These are phyloP conservation scores for Trichoderma koningiopsis DNA, from an alignment of 2,329 filamentous ascomycete genomes.

Conservation along the genomic window DNA sequence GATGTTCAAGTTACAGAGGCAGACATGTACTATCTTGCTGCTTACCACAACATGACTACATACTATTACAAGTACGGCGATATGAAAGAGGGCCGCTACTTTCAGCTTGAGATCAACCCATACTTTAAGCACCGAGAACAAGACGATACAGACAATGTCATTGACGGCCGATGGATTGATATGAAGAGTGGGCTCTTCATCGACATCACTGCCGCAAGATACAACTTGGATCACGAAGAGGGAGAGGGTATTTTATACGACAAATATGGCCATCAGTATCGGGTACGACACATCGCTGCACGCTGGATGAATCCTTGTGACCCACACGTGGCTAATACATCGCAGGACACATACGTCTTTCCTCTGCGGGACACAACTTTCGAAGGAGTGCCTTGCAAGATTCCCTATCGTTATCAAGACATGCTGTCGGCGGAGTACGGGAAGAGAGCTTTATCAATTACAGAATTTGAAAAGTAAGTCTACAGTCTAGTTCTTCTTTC, in stretches of 20 bases:
- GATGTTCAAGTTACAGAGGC: slow-evolving; percentile 72
- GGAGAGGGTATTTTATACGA: slow-evolving; percentile 51
- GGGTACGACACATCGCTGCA: slow-evolving; percentile 37
- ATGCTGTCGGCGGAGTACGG: slow-evolving; percentile 62
- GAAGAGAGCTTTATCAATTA: slow-evolving; percentile 52
- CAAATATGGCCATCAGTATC: slow-evolving; percentile 55
- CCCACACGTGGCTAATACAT: not conserved
- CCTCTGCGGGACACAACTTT: slow-evolving; percentile 70
- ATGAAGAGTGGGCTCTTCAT: slow-evolving; percentile 51
- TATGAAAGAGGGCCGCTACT: slow-evolving; percentile 45
- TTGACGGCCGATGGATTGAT: slow-evolving; percentile 55
- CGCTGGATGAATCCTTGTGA: not conserved
- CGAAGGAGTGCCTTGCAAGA: slow-evolving; percentile 66
- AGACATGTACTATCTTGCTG: slow-evolving; percentile 66
- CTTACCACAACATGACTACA: slow-evolving; percentile 64
- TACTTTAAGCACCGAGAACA: slow-evolving; percentile 43
- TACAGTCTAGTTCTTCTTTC: not conserved
- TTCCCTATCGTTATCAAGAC: slow-evolving; percentile 64
- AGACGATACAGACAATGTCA: slow-evolving; percentile 45
- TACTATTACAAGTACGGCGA: slow-evolving; percentile 47
- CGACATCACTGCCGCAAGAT: slow-evolving; percentile 54
- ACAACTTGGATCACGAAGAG: slow-evolving; percentile 47
- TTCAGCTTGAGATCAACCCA: slow-evolving; percentile 54
- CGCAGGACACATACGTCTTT: slow-evolving; percentile 61
- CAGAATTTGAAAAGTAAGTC: slow-evolving; percentile 55